Percentiles rank a stretch among this genome's conserved stretches.
These are phyloP conservation scores for Yamadazyma ubonensis DNA, from an alignment of 805 yeast genomes.

Conservation along the genomic window DNA sequence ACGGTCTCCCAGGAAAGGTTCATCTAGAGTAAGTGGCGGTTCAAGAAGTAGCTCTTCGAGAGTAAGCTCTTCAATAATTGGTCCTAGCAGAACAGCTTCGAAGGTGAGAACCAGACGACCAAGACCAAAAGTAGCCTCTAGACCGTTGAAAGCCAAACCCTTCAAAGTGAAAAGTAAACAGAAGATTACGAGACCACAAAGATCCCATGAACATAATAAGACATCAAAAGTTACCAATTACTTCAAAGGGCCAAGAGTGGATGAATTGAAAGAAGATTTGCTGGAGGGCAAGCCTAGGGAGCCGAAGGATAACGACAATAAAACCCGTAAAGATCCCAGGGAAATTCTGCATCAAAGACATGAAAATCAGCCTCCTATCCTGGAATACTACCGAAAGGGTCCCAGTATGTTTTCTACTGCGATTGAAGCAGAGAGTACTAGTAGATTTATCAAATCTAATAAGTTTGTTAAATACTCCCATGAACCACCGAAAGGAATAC, in stretches of 20 bases:
- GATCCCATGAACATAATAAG: background rate
- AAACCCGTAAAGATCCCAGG: background rate
- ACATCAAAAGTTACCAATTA: background rate
- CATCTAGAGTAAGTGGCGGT: background rate
- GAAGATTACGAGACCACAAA: background rate
- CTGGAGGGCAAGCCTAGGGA: too few relatives aligned
- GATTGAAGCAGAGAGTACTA: slow-evolving; percentile 35
- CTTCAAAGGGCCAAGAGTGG: background rate
- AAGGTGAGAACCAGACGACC: background rate
- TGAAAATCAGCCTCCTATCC: background rate
- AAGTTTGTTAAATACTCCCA: background rate
- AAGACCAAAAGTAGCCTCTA: background rate
- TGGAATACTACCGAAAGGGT: slow-evolving; percentile 17
- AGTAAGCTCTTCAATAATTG: background rate
- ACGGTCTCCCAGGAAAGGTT: background rate
- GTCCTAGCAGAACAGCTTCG: background rate
- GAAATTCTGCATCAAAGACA: background rate
- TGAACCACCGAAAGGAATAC: background rate
- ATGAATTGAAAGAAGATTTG: background rate
- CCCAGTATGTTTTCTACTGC: slow-evolving; percentile 31
- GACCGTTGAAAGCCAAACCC: background rate
- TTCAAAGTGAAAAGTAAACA: background rate
- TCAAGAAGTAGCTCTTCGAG: background rate
- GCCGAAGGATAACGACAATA: too few relatives aligned
- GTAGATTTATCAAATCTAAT: slow-evolving; percentile 14